Conservation (phyloP, 73 alveolate species). For the Blepharisma stoltei region DNA sequence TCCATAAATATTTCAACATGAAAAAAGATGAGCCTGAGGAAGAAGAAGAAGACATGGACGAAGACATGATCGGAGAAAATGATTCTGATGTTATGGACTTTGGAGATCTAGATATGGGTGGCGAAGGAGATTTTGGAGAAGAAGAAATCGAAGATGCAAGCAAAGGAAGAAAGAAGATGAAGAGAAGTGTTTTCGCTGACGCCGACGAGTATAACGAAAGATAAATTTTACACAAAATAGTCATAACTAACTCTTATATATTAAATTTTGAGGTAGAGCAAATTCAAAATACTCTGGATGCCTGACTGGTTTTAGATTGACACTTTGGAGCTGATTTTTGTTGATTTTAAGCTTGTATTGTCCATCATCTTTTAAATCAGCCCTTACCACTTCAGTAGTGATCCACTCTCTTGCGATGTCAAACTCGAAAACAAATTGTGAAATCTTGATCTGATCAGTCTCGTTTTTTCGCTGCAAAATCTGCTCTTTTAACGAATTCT, state of each 20-base stretch:
- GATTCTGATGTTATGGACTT: conserved; percentile 43
- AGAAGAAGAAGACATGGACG: conserved; percentile 44
- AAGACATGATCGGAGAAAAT: conserved; percentile 36
- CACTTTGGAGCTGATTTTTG: conserved; percentile 11
- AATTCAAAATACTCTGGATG: conserved; percentile 30
- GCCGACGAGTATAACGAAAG: conserved; percentile 28
- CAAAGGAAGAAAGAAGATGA: conserved; percentile 34
- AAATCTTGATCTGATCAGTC: conserved; percentile 14
- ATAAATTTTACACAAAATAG: conserved; percentile 6
- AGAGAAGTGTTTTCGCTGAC: conserved; percentile 30
- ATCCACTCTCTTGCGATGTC: conserved; percentile 30
- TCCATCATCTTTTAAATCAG: conserved; percentile 27
- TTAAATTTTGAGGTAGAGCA: conserved; percentile 11
- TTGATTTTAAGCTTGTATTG: neutral
- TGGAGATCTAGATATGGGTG: conserved; percentile 50
- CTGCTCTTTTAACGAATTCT: conserved; percentile 24
- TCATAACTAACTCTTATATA: neutral
- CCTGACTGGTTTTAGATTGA: conserved; percentile 29
- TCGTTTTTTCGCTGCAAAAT: conserved; percentile 16
- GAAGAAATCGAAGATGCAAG: conserved; percentile 35
- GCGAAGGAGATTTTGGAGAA: conserved; percentile 31
- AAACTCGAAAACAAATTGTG: neutral
- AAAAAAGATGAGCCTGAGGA: conserved; percentile 33
- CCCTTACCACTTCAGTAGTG: conserved; percentile 23
- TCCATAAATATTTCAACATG: conserved; percentile 67